A percentile compares a stretch with the other conserved stretches of the same genome.
phyloP scores from a whole-genome alignment of 2,329 filamentous ascomycete genomes.

The Sporothrix euskadiensis region DNA sequence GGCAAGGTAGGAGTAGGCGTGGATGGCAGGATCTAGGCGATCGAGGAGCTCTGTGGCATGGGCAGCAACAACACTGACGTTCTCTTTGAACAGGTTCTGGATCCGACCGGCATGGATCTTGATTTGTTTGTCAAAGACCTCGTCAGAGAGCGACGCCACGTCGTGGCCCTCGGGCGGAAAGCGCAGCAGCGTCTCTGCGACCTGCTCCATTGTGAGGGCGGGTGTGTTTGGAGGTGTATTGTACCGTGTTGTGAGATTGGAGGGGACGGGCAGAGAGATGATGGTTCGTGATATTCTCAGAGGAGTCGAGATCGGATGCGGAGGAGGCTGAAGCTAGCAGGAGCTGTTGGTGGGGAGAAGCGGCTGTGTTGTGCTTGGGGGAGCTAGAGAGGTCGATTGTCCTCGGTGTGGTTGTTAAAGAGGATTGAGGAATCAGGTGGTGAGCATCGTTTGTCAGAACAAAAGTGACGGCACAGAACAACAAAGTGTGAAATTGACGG shows the following conservation, averaged over 20 bases:
- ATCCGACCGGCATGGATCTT: constrained; percentile 44
- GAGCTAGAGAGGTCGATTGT: not conserved
- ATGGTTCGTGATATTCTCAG: not conserved
- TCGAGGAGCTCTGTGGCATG: constrained; percentile 47
- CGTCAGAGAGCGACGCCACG: constrained; percentile 35
- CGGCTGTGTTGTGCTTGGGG: not conserved
- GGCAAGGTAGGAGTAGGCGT: constrained; percentile 55
- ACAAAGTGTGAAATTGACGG: not conserved
- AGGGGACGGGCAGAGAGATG: not conserved
- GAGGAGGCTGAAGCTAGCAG: not conserved
- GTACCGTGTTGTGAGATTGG: not conserved
- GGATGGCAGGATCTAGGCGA: constrained; percentile 49
- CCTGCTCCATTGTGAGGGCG: constrained; percentile 41
- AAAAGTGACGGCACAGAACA: not conserved
- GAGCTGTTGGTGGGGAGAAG: constrained; percentile 1
- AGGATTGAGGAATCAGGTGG: not conserved
- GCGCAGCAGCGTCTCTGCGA: constrained; percentile 43
- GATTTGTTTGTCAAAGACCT: constrained; percentile 45
- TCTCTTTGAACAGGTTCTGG: constrained; percentile 42
- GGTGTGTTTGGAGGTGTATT: not conserved
- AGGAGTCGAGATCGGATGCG: not conserved
- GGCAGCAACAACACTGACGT: constrained; percentile 38
- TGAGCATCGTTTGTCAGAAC: too few species aligned
- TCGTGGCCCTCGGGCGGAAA: constrained; percentile 44
- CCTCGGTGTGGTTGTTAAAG: too few species aligned